phyloP scores from a whole-genome alignment of 768 basidiomycete species.

The Termitomyces sp. region DNA sequence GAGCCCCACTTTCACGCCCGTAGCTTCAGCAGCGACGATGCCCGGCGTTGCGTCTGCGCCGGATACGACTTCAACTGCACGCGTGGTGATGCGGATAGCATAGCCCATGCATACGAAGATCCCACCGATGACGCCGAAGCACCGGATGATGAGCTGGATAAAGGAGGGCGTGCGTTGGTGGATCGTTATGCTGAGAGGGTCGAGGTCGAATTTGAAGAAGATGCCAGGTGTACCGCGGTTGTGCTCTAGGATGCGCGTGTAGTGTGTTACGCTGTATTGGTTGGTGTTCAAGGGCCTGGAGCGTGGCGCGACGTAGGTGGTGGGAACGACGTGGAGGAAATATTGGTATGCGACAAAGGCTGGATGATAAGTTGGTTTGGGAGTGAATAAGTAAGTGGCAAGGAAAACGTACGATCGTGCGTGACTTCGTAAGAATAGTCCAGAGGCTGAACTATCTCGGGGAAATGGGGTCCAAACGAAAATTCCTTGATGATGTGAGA shows the following conservation, averaged over 20 bases:
- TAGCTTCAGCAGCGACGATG: conserved; percentile 62
- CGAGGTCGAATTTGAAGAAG: conserved; percentile 97
- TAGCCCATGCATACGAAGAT: conserved; percentile 84
- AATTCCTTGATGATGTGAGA: conserved; percentile 96
- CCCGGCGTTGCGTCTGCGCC: conserved; percentile 42
- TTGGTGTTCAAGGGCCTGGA: conserved; percentile 61
- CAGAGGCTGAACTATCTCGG: conserved; percentile 90
- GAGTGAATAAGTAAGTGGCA: not conserved
- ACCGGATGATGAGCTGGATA: conserved; percentile 75
- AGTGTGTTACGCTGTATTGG: conserved; percentile 95
- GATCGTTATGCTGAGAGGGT: conserved; percentile 81
- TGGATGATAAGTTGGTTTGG: conserved; percentile 21
- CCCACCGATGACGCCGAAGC: conserved; percentile 91
- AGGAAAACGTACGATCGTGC: conserved; percentile 49
- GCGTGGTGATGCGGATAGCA: conserved; percentile 59
- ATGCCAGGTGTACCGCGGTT: conserved; percentile 85
- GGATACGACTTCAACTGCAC: conserved; percentile 64
- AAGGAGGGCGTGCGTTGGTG: conserved; percentile 85
- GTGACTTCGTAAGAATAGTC: conserved; percentile 84
- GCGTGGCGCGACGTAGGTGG: conserved; percentile 81
- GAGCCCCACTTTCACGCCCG: conserved; percentile 47
- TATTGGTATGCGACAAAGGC: conserved; percentile 92
- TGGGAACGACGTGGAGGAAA: conserved; percentile 93
- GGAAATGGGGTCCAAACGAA: conserved; percentile 95
- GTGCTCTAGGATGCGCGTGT: conserved; percentile 69